Evolutionary conservation across 192 early-diverging fungal species (phyloP).

Genomic region (Backusella tarrabulga): DNA sequence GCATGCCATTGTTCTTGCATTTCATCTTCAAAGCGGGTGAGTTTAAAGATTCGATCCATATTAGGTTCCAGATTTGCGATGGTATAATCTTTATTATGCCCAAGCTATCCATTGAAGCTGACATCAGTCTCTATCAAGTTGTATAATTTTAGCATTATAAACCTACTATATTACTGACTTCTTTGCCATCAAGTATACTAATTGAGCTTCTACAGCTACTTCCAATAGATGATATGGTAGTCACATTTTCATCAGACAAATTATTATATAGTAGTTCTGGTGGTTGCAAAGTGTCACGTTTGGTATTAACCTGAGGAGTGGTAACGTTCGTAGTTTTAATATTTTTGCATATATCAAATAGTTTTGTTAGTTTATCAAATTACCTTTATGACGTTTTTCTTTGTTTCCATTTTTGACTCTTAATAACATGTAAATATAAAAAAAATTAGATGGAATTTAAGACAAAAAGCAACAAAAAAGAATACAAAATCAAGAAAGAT

Average conservation of each 20-base stretch:
- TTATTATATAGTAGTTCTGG: not conserved
- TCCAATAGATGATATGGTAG: constrained; percentile 6
- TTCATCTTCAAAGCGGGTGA: not conserved
- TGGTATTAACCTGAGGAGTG: not conserved
- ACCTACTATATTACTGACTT: not conserved
- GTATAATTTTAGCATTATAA: not conserved
- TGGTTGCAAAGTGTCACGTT: not conserved
- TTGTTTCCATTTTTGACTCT: not conserved
- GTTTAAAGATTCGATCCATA: not conserved
- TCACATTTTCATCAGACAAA: not conserved
- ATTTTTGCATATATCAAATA: not conserved
- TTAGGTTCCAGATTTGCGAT: not conserved
- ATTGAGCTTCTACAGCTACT: not conserved
- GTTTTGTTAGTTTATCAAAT: not conserved
- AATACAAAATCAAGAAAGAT: not conserved
- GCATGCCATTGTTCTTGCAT: constrained; percentile 10
- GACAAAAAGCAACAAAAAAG: not conserved
- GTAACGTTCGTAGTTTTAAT: not conserved
- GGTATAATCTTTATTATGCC: not conserved
- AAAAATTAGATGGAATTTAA: too few species aligned
- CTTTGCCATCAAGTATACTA: not conserved
- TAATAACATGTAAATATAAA: not conserved
- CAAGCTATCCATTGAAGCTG: not conserved
- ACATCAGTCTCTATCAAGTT: not conserved
- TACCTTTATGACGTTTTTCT: not conserved